A percentile compares a stretch with the other conserved stretches of the same genome.
Evolutionary conservation across 208 protist genomes (phyloP).

Genomic region (Polymyxa betae): DNA sequence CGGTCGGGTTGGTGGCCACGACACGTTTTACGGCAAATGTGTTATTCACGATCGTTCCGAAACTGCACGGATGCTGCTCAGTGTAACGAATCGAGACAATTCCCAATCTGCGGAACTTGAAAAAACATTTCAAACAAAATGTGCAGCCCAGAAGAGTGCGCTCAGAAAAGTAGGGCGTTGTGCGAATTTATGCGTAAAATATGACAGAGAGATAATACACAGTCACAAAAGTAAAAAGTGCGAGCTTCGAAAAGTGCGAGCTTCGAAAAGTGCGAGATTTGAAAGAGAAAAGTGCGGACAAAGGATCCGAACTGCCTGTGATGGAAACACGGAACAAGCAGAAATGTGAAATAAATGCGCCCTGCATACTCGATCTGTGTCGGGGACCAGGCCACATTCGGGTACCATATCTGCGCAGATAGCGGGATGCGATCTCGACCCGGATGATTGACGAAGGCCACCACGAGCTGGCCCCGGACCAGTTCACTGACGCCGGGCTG

Average conservation of each 20-base stretch:
- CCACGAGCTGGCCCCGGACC: constrained; percentile 76
- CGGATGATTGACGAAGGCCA: constrained; percentile 86
- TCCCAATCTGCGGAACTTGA: too few species aligned
- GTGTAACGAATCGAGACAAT: too few species aligned
- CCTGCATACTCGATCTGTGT: neutral
- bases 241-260: too few species aligned
- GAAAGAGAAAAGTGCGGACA: too few species aligned
- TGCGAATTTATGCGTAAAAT: too few species aligned
- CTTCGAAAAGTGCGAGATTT: too few species aligned
- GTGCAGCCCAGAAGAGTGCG: too few species aligned
- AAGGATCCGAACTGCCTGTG: too few species aligned
- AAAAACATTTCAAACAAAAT: too few species aligned
- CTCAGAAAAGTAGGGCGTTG: too few species aligned
- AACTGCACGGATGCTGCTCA: constrained; percentile 78
- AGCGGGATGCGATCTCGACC: constrained; percentile 82
- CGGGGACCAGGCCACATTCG: constrained; percentile 77
- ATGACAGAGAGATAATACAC: too few species aligned
- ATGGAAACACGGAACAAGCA: neutral
- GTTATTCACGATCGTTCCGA: constrained; percentile 87
- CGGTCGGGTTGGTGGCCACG: constrained; percentile 42
- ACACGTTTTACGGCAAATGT: constrained; percentile 72
- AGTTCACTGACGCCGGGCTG: constrained; percentile 79
- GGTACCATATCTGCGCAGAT: constrained; percentile 81
- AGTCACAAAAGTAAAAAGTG: too few species aligned
- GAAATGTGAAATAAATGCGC: neutral